These are phyloP conservation scores for Chytridium lagenaria DNA, from an alignment of 371 early-diverging fungal species.

Conservation along the genomic window DNA sequence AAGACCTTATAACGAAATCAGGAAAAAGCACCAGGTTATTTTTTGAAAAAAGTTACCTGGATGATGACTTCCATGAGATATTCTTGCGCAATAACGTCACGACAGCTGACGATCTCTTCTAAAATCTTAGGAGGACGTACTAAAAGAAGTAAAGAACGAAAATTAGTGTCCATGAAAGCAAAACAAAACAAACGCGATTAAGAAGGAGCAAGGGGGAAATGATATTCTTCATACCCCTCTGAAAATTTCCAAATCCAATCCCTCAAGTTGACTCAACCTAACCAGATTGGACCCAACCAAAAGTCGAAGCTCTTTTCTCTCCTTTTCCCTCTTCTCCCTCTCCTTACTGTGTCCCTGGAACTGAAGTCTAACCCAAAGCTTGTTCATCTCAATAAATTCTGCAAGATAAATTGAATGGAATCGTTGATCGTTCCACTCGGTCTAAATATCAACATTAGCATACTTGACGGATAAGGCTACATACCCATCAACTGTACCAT, in stretches of 20 bases:
- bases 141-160: too few relatives aligned
- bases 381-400: constrained; percentile 98
- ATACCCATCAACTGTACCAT: constrained; percentile 48
- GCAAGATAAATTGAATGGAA: constrained; percentile 90
- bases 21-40: too few relatives aligned
- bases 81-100: constrained; percentile 96
- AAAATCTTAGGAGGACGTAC: constrained; percentile 90
- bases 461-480: background rate
- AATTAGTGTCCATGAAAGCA: too few relatives aligned
- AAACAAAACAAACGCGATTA: too few relatives aligned
- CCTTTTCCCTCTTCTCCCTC: constrained; percentile 88
- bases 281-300: constrained; percentile 95
- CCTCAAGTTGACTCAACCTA: constrained; percentile 88
- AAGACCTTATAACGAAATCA: constrained; percentile 68
- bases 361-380: constrained; percentile 97
- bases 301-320: constrained; percentile 90
- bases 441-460: constrained; percentile 43
- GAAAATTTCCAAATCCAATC: constrained; percentile 81
- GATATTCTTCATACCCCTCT: constrained; percentile 66
- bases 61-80: constrained; percentile 98
- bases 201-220: too few relatives aligned
- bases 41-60: constrained; percentile 67
- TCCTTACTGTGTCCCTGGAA: constrained; percentile 93
- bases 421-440: constrained; percentile 84
- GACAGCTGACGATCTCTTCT: constrained; percentile 93